These are phyloP conservation scores for Nicotiana noctiflora DNA, from an alignment of 257 asterid genomes.

Conservation along the genomic window DNA sequence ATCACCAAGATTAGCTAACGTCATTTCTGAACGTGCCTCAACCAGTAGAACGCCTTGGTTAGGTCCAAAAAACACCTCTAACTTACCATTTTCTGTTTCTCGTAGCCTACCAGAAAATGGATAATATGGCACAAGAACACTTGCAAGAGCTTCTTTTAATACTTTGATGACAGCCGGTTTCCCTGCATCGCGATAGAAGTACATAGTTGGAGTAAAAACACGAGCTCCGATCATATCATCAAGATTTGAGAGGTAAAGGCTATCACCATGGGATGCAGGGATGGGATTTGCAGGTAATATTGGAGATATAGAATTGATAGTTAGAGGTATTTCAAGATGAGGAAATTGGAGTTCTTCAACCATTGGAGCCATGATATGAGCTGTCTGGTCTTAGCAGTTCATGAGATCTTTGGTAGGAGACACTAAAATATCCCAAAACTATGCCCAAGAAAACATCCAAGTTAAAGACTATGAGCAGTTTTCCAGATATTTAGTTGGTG, in stretches of 20 bases:
- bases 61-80: constrained; percentile 61
- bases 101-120: constrained; percentile 79
- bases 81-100: constrained; percentile 54
- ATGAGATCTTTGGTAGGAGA: background rate
- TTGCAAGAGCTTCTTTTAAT: constrained; percentile 55
- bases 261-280: constrained; percentile 27
- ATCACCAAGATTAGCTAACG: constrained; percentile 57
- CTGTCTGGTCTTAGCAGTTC: background rate
- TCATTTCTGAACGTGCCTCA: constrained; percentile 54
- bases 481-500: background rate
- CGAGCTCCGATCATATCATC: constrained; percentile 87
- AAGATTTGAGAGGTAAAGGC: constrained; percentile 82
- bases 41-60: constrained; percentile 65
- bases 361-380: constrained; percentile 38
- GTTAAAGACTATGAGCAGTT: background rate
- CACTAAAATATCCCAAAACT: background rate
- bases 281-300: constrained; percentile 30
- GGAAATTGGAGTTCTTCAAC: constrained; percentile 72
- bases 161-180: constrained; percentile 17
- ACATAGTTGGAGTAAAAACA: constrained; percentile 75
- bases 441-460: background rate
- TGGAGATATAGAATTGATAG: constrained; percentile 34
- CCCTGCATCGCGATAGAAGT: constrained; percentile 40
- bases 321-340: constrained; percentile 52
- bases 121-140: constrained; percentile 63